Base-by-base conservation (phyloP, 2,329 filamentous ascomycete species). In the Talaromyces sp. region DNA sequence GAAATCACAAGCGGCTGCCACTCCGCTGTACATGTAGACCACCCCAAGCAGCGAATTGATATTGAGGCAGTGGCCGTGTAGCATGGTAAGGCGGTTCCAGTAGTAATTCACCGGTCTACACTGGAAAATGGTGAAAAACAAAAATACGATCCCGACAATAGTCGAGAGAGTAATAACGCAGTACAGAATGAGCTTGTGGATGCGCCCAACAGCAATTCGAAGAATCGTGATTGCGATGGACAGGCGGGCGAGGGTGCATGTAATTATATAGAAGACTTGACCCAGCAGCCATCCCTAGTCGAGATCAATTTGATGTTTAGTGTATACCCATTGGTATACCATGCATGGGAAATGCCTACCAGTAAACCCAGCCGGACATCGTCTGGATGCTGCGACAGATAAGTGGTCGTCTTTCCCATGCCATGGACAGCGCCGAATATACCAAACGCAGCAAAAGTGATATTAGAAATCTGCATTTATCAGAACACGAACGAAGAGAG, bases 201-300 rank as follows among this genome's bases (percentile, higher is more conserved):
- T 68, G 51, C 69, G 71, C 52, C 75, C 70, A 17, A 79, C 68
- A 0, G 80, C 77, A 27, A 85, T 73, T 17, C 81, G 78, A 3
- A 83, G 75, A 21, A 84, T 76, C 63, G 83, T 81, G 35, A 82
- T 75, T 7, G 74, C 80, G 56, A 84, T 79, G 3, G 81, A 78
- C 38, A 83, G 69, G 58, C 81, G 82, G 41, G 80, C 73, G 8
- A 78, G 66, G 26, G 77, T 73, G 21, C 76, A 81, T 4, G 77
- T 75, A 11, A 79, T 62, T 1, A 80, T 74, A 65, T 84, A 84
- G 62, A 82, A 76, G 9, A 81, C 64, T 62, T 84, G 81, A 65
- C 78, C 81, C 9, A 84, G 69, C 69, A 78, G 84, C 80, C 80
- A 84, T 58, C 62, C 70, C 69, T 65, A 32, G 5, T 58, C 43